phyloP scores from a whole-genome alignment of 441 rosid genomes.

The Cnidoscolus chayamansa region DNA sequence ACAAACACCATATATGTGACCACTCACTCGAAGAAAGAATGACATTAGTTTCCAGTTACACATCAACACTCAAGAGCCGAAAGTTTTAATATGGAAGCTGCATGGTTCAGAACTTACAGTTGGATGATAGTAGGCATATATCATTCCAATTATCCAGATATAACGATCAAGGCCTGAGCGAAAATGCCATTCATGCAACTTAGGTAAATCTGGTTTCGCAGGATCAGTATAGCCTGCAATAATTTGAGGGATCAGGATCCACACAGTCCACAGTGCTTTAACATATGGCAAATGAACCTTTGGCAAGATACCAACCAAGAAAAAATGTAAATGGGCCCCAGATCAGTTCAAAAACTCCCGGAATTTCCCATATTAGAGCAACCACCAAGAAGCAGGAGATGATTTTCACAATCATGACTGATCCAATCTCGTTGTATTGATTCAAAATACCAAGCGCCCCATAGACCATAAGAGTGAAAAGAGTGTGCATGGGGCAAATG shows the following conservation, averaged over 20 bases:
- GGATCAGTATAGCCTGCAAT: conserved; percentile 88
- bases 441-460: conserved; percentile 87
- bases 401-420: conserved; percentile 75
- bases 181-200: conserved; percentile 94
- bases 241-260: conserved; percentile 18
- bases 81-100: conserved; percentile 4
- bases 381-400: conserved; percentile 83
- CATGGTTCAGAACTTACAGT: conserved; percentile 46
- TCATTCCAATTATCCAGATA: conserved; percentile 97
- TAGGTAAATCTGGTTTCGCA: conserved; percentile 74
- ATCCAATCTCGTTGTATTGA: conserved; percentile 80
- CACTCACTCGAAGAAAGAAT: neutral
- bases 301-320: conserved; percentile 57
- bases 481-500: conserved; percentile 99
- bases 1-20: conserved; percentile 13
- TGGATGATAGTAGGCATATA: conserved; percentile 97
- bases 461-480: conserved; percentile 97
- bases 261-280: conserved; percentile 13
- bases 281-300: conserved; percentile 9
- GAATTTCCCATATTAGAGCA: conserved; percentile 90
- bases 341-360: conserved; percentile 83
- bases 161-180: conserved; percentile 99
- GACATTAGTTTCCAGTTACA: conserved; percentile 1
- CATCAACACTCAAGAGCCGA: conserved; percentile 20
- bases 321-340: conserved; percentile 89